Conservation (phyloP, 2,329 filamentous ascomycete genomes). For the Ophiostoma sp. region DNA sequence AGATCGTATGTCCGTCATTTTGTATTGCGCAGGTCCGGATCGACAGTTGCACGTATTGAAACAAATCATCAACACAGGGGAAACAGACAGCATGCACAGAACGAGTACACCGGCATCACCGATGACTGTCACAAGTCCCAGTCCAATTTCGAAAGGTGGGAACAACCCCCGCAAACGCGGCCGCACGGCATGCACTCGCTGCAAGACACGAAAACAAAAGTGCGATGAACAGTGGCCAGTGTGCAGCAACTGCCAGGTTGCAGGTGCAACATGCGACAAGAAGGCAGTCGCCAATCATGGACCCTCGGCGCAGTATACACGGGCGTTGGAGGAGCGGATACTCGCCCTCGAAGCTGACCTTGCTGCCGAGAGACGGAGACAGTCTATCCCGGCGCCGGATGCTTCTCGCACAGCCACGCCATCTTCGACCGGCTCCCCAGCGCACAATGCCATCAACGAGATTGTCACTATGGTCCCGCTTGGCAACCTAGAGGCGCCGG, state of each 20-base stretch:
- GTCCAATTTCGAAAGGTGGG: neutral
- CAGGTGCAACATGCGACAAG: constrained; percentile 21
- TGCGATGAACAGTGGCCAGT: constrained; percentile 22
- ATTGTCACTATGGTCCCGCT: constrained; percentile 22
- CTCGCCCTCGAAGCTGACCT: constrained; percentile 14
- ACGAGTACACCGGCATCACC: neutral
- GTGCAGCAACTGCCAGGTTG: constrained; percentile 21
- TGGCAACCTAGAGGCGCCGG: constrained; percentile 21
- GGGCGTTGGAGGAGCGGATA: constrained; percentile 16
- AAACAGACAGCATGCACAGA: neutral
- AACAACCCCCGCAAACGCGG: constrained; percentile 64
- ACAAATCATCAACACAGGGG: neutral
- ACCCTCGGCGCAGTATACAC: constrained; percentile 8
- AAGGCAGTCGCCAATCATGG: constrained; percentile 8
- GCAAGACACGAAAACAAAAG: constrained; percentile 69
- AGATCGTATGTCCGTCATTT: neutral
- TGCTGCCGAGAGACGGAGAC: neutral
- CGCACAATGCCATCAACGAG: constrained; percentile 18
- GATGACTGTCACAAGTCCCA: neutral
- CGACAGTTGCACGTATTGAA: neutral
- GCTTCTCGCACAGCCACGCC: neutral
- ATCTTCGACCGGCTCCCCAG: neutral
- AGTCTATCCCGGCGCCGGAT: neutral
- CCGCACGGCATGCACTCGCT: constrained; percentile 77
- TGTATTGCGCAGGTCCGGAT: neutral